Evolutionary conservation across 73 alveolate species (phyloP).

Genomic region (Symbiodinium natans): DNA sequence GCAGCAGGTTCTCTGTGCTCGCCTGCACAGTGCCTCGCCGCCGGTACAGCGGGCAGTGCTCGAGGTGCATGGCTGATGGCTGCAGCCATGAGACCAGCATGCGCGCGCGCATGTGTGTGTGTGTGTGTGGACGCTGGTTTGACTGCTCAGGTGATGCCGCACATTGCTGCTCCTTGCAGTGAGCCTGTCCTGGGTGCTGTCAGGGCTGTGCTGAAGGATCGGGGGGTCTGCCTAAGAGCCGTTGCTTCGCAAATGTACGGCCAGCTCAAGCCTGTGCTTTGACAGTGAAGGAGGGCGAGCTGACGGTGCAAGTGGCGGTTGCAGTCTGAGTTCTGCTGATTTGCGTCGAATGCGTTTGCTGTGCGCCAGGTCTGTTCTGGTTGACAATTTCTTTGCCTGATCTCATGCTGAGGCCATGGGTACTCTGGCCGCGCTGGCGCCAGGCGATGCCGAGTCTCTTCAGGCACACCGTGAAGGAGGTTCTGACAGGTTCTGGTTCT

Average conservation of each 20-base stretch:
- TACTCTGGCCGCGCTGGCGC: neutral
- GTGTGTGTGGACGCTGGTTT: neutral
- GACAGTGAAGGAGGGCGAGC: neutral
- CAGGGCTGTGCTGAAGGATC: neutral
- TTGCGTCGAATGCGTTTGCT: neutral
- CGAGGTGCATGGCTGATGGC: neutral
- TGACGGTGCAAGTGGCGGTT: neutral
- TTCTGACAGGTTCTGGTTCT: neutral
- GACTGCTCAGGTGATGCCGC: neutral
- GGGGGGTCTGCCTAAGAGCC: neutral
- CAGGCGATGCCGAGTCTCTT: neutral
- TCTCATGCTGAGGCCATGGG: neutral
- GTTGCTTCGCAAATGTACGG: too few species aligned
- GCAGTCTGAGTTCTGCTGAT: neutral
- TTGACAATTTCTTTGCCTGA: neutral
- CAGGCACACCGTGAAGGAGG: neutral
- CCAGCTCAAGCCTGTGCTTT: too few species aligned
- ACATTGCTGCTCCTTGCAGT: slow-evolving; percentile 7
- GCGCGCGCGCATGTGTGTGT: too few species aligned
- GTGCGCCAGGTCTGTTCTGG: too few species aligned
- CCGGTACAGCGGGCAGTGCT: slow-evolving; percentile 13
- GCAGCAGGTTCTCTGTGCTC: neutral
- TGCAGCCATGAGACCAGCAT: too few species aligned
- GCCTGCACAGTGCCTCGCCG: neutral
- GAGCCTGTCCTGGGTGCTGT: slow-evolving; percentile 11